Conservation (phyloP, 805 yeast genomes). For the Scheffersomyces coipomensis region DNA sequence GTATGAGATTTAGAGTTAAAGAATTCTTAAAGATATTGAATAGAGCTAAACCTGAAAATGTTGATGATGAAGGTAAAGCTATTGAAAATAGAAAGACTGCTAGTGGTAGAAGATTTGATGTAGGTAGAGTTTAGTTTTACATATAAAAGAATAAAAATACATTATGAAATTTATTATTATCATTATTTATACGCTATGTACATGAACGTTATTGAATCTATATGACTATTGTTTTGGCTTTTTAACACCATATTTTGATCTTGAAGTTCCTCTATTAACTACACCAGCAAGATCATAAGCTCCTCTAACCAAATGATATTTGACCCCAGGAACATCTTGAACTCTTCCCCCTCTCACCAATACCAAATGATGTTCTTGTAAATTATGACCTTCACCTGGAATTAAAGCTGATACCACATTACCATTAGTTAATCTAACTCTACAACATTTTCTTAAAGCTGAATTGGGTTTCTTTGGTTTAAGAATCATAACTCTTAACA, state of each 20-base stretch:
- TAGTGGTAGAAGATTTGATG: conserved; percentile 64
- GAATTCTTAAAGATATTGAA: conserved; percentile 93
- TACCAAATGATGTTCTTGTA: conserved; percentile 97
- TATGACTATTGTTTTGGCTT: conserved; percentile 49
- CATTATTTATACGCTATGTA: not conserved
- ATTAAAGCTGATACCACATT: conserved; percentile 87
- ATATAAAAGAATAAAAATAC: not conserved
- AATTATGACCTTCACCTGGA: conserved; percentile 98
- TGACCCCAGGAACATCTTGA: conserved; percentile 98
- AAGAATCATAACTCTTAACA: conserved; percentile 86
- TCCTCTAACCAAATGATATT: conserved; percentile 91
- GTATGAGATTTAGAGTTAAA: conserved; percentile 95
- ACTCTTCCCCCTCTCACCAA: conserved; percentile 97
- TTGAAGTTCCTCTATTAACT: conserved; percentile 83
- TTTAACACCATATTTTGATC: conserved; percentile 94
- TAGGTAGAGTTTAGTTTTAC: conserved; percentile 10
- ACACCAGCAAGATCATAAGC: conserved; percentile 92
- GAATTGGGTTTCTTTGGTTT: conserved; percentile 99
- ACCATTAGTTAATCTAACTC: conserved; percentile 91
- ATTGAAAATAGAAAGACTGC: conserved; percentile 63
- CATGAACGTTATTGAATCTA: not conserved
- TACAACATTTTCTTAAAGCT: conserved; percentile 94
- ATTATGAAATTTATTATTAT: not conserved
- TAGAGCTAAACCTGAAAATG: conserved; percentile 93
- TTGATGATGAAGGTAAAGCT: conserved; percentile 59